Base-by-base conservation (phyloP, 768 basidiomycete genomes). In the Boletus sp. region DNA sequence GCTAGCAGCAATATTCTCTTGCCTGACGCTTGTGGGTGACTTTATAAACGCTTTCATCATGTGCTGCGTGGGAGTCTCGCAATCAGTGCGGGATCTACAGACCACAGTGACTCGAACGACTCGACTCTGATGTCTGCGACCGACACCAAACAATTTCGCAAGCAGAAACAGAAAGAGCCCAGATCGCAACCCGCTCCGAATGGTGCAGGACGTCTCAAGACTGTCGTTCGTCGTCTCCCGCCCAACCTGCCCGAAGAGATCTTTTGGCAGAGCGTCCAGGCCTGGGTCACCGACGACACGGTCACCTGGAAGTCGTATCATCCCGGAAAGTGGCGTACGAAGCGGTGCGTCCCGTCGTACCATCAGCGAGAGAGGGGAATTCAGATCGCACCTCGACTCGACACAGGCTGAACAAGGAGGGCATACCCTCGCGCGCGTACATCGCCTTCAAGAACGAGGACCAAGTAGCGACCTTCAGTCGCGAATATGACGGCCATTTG, bases 191-290 rank as follows among this genome's bases (percentile, higher is more conserved):
- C 57, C 17, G 54, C 59, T 7, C 62, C 53, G 4, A 68, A 55
- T 18, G 72, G 74, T 18, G 72, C 73, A 5, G 87, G 89, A 59
- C 83, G 89, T 5, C 75, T 94, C 64, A 98, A 99, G 79, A 86
- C 86, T 32, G 81, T 97, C 61, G 87, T 98, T 17, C 85, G 96
- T 42, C 77, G 92, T 39, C 78, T 98, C 5, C 96, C 96, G 0
- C 90, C 95, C 12, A 93, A 94, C 65, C 78, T 99, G 3, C 96
- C 96, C 5, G 94, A 94, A 64, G 85, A 85, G 2, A 75, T 97
- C 52, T 98, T 99, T 74, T 99, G 96, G 96, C 84, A 89, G 65
- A 92, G 90, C 59, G 92, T 94, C 4, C 78, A 85, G 51, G 68
- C 78, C 2, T 98, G 95, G 94, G 88, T 94, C 15, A 79, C 83